These are phyloP conservation scores for Allantophomopsis cytisporea DNA, from an alignment of 2,329 filamentous ascomycete genomes.

Conservation along the genomic window DNA sequence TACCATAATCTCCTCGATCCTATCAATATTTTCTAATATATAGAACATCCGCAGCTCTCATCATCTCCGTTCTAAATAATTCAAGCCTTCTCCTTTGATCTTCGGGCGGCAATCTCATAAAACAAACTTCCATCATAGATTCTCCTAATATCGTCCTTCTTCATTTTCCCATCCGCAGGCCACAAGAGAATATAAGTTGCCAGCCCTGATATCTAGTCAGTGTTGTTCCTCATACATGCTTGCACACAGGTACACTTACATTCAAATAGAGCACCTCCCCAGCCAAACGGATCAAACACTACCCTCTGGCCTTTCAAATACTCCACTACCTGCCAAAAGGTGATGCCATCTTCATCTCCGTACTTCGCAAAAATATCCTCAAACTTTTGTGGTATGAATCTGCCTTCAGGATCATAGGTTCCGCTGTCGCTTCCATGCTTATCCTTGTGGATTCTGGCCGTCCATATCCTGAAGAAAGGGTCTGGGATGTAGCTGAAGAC, in stretches of 20 bases:
- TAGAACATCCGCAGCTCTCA: too few relatives aligned
- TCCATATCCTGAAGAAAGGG: conserved; percentile 22
- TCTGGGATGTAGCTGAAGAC: conserved; percentile 21
- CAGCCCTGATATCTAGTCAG: conserved; percentile 21
- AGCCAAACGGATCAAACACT: conserved; percentile 27
- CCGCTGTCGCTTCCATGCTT: conserved; percentile 32
- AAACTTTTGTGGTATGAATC: conserved; percentile 33
- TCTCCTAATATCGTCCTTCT: conserved; percentile 40
- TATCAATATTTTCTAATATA: too few relatives aligned
- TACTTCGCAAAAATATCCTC: conserved; percentile 36
- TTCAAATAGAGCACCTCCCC: conserved; percentile 14
- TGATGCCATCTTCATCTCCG: conserved; percentile 22
- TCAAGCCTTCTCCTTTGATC: conserved; percentile 3
- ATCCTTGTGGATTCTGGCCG: conserved; percentile 17
- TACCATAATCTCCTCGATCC: too few relatives aligned
- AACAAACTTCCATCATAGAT: conserved; percentile 39
- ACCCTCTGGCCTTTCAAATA: conserved; percentile 26
- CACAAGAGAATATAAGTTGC: conserved; percentile 37
- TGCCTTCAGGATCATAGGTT: conserved; percentile 31
- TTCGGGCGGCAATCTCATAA: conserved; percentile 23
- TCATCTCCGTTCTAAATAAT: not conserved
- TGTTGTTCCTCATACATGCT: not conserved
- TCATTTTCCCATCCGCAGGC: conserved; percentile 39
- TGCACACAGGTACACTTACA: conserved; percentile 14
- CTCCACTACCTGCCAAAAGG: conserved; percentile 19